These are phyloP conservation scores for Coniochaeta ligniaria DNA, from an alignment of 2,329 filamentous ascomycete genomes.

Conservation along the genomic window DNA sequence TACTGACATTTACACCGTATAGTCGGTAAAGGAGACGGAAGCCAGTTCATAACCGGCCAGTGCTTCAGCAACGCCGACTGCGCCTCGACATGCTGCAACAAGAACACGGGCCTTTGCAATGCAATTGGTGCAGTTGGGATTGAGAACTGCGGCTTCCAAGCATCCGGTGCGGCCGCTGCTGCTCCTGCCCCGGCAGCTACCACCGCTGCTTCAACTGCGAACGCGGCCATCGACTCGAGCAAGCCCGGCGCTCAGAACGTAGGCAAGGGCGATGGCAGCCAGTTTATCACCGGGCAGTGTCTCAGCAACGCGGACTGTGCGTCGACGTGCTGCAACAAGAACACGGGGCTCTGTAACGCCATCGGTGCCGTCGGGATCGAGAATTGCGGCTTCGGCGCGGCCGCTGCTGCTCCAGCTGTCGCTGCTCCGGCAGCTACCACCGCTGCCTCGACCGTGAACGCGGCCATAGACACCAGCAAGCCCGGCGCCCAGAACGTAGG, in stretches of 20 bases:
- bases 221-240: conserved; percentile 6
- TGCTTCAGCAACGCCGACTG: conserved; percentile 23
- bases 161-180: neutral
- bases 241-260: conserved; percentile 22
- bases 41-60: conserved; percentile 26
- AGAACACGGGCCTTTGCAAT: conserved; percentile 1
- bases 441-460: neutral
- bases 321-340: conserved; percentile 17
- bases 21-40: conserved; percentile 20
- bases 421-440: neutral
- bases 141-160: neutral
- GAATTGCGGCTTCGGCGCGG: neutral
- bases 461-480: neutral
- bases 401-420: neutral
- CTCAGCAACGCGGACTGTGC: conserved; percentile 19
- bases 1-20: conserved; percentile 7
- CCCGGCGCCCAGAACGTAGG: conserved; percentile 18
- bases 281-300: conserved; percentile 23
- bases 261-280: conserved; percentile 15
- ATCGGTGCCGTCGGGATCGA: conserved; percentile 1
- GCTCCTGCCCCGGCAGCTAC: neutral
- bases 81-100: conserved; percentile 20
- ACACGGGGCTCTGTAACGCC: conserved; percentile 1
- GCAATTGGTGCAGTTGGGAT: neutral
- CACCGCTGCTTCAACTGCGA: neutral